A percentile compares a stretch with the other conserved stretches of the same genome.
These are phyloP conservation scores for Eucalyptus erythrocorys DNA, from an alignment of 345 rosid species.

Conservation along the genomic window DNA sequence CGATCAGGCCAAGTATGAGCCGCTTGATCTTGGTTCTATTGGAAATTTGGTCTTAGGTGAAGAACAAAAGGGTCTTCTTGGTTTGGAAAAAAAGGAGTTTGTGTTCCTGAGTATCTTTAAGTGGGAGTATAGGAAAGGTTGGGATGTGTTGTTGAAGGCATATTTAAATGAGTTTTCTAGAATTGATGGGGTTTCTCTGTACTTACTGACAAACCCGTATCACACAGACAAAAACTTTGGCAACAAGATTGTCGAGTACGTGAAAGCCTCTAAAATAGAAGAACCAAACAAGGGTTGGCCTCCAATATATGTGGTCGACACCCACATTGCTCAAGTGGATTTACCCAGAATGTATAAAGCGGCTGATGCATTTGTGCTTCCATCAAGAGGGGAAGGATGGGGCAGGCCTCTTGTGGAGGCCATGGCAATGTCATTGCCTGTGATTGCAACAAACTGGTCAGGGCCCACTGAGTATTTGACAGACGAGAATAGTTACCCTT, in stretches of 20 bases:
- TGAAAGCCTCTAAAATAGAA: slow-evolving; percentile 19
- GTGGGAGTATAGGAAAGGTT: slow-evolving; percentile 86
- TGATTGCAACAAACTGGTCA: slow-evolving; percentile 78
- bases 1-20: slow-evolving; percentile 42
- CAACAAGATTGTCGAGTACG: slow-evolving; percentile 65
- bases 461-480: slow-evolving; percentile 78
- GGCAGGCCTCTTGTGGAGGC: slow-evolving; percentile 79
- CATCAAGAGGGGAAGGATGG: slow-evolving; percentile 94
- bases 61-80: not conserved
- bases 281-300: slow-evolving; percentile 41
- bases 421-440: slow-evolving; percentile 84
- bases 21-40: slow-evolving; percentile 21
- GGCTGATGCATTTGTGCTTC: slow-evolving; percentile 66
- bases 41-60: slow-evolving; percentile 45
- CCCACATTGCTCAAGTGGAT: slow-evolving; percentile 63
- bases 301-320: slow-evolving; percentile 40
- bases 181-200: slow-evolving; percentile 41
- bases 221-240: slow-evolving; percentile 55
- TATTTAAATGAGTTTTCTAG: slow-evolving; percentile 55
- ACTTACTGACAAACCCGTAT: slow-evolving; percentile 63
- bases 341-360: slow-evolving; percentile 67
- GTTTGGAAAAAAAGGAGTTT: slow-evolving; percentile 17
- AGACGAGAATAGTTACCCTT: slow-evolving; percentile 53
- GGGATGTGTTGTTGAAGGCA: slow-evolving; percentile 78
- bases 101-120: slow-evolving; percentile 82